phyloP scores from a whole-genome alignment of 192 early-diverging fungal genomes.

The Dispira parvispora region DNA sequence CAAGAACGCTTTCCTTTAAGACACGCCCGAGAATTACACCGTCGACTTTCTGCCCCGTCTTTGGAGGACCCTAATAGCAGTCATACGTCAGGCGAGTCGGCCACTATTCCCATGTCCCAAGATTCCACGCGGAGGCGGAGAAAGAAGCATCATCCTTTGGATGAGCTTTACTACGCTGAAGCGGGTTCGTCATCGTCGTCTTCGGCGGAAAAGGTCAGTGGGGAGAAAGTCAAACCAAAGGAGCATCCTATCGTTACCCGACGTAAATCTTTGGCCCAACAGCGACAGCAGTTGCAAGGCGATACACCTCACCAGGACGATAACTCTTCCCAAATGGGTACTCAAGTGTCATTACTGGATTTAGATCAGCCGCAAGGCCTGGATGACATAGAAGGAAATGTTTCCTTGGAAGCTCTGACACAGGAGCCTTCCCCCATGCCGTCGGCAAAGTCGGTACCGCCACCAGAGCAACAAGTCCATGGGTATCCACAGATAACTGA shows the following conservation, averaged over 20 bases:
- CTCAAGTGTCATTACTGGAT: too few relatives aligned
- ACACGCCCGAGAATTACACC: constrained; percentile 9
- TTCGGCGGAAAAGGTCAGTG: background rate
- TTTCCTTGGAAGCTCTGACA: too few relatives aligned
- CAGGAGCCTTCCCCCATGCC: too few relatives aligned
- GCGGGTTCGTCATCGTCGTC: background rate
- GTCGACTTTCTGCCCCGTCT: background rate
- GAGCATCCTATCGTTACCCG: background rate
- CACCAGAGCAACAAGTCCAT: too few relatives aligned
- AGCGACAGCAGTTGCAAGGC: too few relatives aligned
- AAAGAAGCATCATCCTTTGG: background rate
- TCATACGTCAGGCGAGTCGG: too few relatives aligned
- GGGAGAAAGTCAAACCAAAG: background rate
- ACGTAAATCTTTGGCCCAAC: background rate
- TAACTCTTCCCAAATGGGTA: too few relatives aligned
- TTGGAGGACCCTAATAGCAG: background rate
- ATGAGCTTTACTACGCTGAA: constrained; percentile 5
- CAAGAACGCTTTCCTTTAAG: constrained; percentile 5
- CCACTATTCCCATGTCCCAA: background rate
- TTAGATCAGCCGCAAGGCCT: too few relatives aligned
- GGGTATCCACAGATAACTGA: too few relatives aligned
- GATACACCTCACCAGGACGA: too few relatives aligned
- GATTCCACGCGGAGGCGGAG: background rate
- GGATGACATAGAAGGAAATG: too few relatives aligned
- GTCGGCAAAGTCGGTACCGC: too few relatives aligned